Conservation (phyloP, 805 yeast genomes). For the Ogataea corticis region DNA sequence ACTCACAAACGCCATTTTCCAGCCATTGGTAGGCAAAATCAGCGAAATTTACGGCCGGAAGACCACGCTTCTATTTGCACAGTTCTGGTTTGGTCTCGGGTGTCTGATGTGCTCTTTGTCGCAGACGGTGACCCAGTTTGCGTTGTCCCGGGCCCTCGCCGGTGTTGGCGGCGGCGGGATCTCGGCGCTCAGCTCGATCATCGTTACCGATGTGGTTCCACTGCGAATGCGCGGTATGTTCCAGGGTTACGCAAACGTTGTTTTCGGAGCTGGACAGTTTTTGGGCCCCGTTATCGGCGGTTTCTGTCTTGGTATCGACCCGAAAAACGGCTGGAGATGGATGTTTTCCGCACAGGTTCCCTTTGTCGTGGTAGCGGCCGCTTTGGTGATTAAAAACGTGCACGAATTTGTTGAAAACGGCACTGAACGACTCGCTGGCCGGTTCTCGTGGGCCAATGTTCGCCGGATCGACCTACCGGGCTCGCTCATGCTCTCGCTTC, state of each 20-base stretch:
- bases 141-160: constrained; percentile 52
- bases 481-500: constrained; percentile 35
- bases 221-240: constrained; percentile 52
- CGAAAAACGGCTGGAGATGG: constrained; percentile 45
- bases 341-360: constrained; percentile 46
- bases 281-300: constrained; percentile 48
- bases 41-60: constrained; percentile 65
- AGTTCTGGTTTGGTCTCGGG: constrained; percentile 46
- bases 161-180: constrained; percentile 64
- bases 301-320: constrained; percentile 33
- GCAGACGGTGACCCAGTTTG: constrained; percentile 43
- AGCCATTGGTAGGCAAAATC: constrained; percentile 70
- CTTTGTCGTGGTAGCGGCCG: constrained; percentile 31
- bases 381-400: constrained; percentile 30
- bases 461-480: constrained; percentile 43
- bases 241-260: constrained; percentile 49
- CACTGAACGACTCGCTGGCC: constrained; percentile 24
- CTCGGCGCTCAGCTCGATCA: constrained; percentile 49
- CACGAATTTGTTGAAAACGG: constrained; percentile 33
- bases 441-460: constrained; percentile 37
- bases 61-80: constrained; percentile 43
- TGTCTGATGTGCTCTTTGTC: constrained; percentile 44
- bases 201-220: constrained; percentile 57
- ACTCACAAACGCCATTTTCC: constrained; percentile 70
- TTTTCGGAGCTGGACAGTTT: constrained; percentile 41